Conservation (phyloP, 306 rosid species). For the Prunus armeniaca region DNA sequence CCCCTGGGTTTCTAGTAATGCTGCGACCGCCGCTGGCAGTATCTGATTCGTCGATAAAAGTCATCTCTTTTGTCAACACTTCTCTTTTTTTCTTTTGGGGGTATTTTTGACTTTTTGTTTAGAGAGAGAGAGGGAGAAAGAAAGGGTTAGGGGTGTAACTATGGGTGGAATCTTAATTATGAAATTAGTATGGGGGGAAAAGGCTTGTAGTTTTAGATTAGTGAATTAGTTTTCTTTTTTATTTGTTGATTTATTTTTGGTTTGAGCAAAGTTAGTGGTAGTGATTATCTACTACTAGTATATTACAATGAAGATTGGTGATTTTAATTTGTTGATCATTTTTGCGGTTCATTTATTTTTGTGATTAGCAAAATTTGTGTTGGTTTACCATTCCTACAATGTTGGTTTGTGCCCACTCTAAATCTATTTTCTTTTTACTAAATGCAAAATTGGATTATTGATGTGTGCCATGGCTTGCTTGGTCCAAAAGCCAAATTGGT, state of each 20-base stretch:
- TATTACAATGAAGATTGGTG: no score
- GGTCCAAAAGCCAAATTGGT: background rate
- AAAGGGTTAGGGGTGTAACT: constrained; percentile 9
- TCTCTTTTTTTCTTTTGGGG: background rate
- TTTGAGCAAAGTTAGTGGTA: background rate
- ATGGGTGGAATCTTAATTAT: constrained; percentile 9
- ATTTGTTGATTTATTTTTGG: constrained; percentile 15
- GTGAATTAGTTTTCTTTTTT: background rate
- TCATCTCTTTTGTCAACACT: background rate
- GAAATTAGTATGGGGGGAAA: background rate
- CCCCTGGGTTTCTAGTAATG: constrained; percentile 58
- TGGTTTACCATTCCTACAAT: background rate
- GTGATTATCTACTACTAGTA: background rate
- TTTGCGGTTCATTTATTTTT: background rate
- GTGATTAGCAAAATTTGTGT: background rate
- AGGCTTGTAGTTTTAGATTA: constrained; percentile 7
- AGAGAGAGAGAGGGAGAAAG: background rate
- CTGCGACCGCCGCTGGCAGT: constrained; percentile 64
- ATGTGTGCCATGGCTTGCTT: background rate
- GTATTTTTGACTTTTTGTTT: background rate
- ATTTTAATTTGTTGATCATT: background rate
- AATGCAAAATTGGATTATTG: background rate
- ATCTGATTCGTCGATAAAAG: constrained; percentile 31
- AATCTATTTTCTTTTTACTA: background rate
- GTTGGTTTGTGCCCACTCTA: background rate